Evolutionary conservation across 106 monocot species (phyloP), one percentile per base, ranked within the genome.

Genomic region (Acorus gramineus): DNA sequence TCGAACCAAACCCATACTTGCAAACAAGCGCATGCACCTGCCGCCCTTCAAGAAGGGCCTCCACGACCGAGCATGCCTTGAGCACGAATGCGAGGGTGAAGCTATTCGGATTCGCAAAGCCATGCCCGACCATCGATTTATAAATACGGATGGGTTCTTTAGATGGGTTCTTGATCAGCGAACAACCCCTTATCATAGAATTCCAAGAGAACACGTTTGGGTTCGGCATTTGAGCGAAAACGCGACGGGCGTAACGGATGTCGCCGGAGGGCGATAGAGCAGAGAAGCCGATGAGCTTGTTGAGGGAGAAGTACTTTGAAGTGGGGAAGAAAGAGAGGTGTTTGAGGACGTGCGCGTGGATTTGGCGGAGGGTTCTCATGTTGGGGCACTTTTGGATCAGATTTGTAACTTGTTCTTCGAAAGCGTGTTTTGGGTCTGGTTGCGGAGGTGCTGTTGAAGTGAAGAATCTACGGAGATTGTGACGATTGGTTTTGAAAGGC

Each of bases 151-250:
- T 64, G 67, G 88, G 76, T 53, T 85, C 93, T 65, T 50, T 78
- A 28, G 80, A 71, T 3, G 76, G 74, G 11, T 74, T 58, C 2
- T 55, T 67, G 58, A 71, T 13, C 7, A 55, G 71, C 11, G 79
- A 79, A 54, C 47, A 76, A 3, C 85, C 87, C 44, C 85, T 61
- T 52, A 93, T 88, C 60, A 93, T 64, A 49, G 82, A 78, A 65
- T 88, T 93, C 80, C 80, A 93, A 42, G 76, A 71, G 76, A 93
- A 93, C 59, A 73, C 66, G 55, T 82, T 88, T 50, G 85, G 88
- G 9, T 72, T 50, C 64, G 85, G 85, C 46, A 93, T 85, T 78
- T 69, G 70, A 13, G 44, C 76, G 69, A 93, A 93, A 80, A 93
- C 4, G 50, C 68, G 66, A 57, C 82, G 80, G 62, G 93, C 93